Evolutionary conservation across 345 rosid species (phyloP).

Genomic region (Orychophragmus violaceus): DNA sequence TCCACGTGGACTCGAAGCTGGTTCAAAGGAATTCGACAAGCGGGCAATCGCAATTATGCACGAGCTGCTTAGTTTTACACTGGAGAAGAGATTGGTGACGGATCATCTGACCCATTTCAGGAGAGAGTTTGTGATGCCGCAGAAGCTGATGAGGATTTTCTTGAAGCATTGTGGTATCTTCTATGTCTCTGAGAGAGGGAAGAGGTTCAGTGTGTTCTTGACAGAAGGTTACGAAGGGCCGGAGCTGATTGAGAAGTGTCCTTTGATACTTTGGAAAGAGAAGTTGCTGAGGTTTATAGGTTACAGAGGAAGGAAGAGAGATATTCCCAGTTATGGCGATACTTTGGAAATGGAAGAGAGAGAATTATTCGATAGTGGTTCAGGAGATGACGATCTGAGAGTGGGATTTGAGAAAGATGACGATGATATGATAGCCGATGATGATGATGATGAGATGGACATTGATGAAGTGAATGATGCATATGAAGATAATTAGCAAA

Average conservation of each 20-base stretch:
- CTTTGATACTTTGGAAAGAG: conserved; percentile 68
- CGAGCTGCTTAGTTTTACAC: conserved; percentile 79
- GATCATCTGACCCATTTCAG: conserved; percentile 88
- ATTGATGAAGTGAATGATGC: conserved; percentile 32
- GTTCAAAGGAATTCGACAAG: conserved; percentile 82
- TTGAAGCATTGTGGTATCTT: conserved; percentile 83
- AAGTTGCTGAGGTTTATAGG: conserved; percentile 47
- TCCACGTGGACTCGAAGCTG: conserved; percentile 59
- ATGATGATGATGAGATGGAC: conserved; percentile 39
- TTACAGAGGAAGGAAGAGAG: conserved; percentile 59
- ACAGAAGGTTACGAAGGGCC: conserved; percentile 68
- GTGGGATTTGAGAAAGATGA: conserved; percentile 32
- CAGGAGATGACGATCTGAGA: conserved; percentile 31
- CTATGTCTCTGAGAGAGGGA: conserved; percentile 90
- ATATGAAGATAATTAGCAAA: conserved; percentile 7
- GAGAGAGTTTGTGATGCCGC: conserved; percentile 75
- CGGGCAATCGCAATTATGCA: conserved; percentile 87
- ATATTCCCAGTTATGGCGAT: conserved; percentile 44
- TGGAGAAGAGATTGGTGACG: conserved; percentile 82
- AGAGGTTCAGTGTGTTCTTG: conserved; percentile 79
- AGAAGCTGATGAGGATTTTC: conserved; percentile 87
- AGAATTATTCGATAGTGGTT: conserved; percentile 26
- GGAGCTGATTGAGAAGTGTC: conserved; percentile 58
- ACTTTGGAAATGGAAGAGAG: conserved; percentile 45
- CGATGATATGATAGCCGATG: conserved; percentile 22